phyloP scores from a whole-genome alignment of 2,329 filamentous ascomycete species.

The Aspergillus sp. region DNA sequence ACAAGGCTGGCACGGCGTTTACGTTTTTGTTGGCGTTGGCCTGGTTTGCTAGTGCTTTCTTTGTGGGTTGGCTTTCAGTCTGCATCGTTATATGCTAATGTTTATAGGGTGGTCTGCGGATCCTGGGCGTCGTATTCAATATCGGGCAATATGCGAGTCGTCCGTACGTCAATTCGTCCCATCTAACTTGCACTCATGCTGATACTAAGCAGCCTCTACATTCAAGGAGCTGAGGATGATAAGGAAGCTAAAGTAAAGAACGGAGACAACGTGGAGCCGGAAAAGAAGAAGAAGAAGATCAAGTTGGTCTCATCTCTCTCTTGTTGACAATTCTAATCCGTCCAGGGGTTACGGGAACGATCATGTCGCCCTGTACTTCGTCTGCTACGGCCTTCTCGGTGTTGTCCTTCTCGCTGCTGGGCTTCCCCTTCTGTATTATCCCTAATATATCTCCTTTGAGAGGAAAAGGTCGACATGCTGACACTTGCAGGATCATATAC shows the following conservation, averaged over 20 bases:
- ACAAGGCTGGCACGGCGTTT: slow-evolving; percentile 11
- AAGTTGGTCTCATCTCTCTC: not conserved
- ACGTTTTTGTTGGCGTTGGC: slow-evolving; percentile 2
- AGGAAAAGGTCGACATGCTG: not conserved
- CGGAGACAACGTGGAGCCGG: not conserved
- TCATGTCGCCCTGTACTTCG: slow-evolving; percentile 6
- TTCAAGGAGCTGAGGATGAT: not conserved
- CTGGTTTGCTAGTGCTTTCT: slow-evolving; percentile 2
- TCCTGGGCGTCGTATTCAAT: slow-evolving; percentile 3
- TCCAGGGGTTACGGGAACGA: slow-evolving; percentile 7
- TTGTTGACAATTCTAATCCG: not conserved
- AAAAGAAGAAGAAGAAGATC: not conserved
- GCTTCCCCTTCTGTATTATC: slow-evolving; percentile 3
- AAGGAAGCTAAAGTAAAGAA: not conserved
- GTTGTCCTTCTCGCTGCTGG: slow-evolving; percentile 3
- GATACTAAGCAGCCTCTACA: no score
- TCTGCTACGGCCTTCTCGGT: slow-evolving; percentile 5
- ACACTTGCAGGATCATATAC: not conserved
- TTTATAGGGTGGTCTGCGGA: not conserved
- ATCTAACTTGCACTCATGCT: no score
- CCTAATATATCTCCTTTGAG: no score
- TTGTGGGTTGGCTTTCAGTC: not conserved
- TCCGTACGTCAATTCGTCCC: not conserved
- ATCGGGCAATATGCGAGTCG: not conserved
- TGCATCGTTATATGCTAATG: no score